Percentiles rank a stretch among this genome's conserved stretches.
Evolutionary conservation across 805 yeast species (phyloP).

Genomic region (Wickerhamiella sorbophila): DNA sequence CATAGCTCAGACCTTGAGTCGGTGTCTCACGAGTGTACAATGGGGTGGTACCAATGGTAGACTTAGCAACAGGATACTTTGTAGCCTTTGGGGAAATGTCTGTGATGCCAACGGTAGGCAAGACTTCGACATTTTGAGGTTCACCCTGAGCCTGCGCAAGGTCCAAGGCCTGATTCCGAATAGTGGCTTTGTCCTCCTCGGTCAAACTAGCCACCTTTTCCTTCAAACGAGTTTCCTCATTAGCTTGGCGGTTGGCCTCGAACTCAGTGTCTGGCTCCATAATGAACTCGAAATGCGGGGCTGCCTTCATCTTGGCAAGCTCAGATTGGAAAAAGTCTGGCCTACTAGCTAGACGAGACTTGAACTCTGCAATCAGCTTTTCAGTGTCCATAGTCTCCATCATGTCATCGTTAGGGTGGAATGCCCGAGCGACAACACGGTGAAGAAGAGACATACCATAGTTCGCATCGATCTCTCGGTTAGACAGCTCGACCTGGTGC

Average conservation of each 20-base stretch:
- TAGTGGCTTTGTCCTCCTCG: conserved; percentile 40
- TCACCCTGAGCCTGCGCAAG: conserved; percentile 51
- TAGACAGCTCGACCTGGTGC: conserved; percentile 71
- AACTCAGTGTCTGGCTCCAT: conserved; percentile 58
- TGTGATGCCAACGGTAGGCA: conserved; percentile 60
- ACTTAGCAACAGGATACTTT: conserved; percentile 18
- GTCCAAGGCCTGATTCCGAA: conserved; percentile 45
- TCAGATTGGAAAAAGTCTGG: conserved; percentile 48
- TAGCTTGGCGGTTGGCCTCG: conserved; percentile 35
- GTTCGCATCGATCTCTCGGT: conserved; percentile 77
- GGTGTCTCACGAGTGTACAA: conserved; percentile 24
- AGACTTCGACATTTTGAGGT: conserved; percentile 56
- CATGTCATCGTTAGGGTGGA: conserved; percentile 59
- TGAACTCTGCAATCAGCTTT: conserved; percentile 42
- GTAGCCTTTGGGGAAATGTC: conserved; percentile 58
- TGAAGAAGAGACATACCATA: conserved; percentile 72
- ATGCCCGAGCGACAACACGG: conserved; percentile 72
- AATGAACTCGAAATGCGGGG: conserved; percentile 53
- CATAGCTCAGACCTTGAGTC: conserved; percentile 52
- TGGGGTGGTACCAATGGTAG: conserved; percentile 2
- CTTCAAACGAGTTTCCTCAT: conserved; percentile 43
- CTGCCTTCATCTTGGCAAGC: conserved; percentile 37
- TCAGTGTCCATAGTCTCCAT: conserved; percentile 54
- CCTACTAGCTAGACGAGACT: conserved; percentile 39
- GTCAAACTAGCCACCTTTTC: conserved; percentile 32